Conservation (phyloP, 139 green algal species). For the Parachlorella kessleri region DNA sequence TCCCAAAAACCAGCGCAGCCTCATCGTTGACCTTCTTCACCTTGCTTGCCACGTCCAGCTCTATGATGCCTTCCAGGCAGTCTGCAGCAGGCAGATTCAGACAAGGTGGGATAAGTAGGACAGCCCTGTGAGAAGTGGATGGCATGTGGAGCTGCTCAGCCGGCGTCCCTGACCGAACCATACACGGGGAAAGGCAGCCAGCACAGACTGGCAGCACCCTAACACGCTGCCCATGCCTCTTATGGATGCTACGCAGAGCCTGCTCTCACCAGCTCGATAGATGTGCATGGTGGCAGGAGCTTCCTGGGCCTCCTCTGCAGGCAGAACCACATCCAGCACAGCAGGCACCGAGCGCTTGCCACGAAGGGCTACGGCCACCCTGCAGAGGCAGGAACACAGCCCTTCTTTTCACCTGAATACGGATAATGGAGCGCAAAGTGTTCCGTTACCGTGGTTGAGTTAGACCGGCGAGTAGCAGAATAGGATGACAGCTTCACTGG, state of each 20-base stretch:
- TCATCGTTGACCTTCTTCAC: constrained; percentile 5
- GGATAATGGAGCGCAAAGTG: not conserved
- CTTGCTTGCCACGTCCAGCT: not conserved
- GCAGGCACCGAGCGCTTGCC: constrained; percentile 12
- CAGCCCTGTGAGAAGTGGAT: not conserved
- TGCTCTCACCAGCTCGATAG: not conserved
- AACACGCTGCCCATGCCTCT: not conserved
- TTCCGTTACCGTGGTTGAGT: too few species aligned
- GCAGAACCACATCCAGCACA: not conserved
- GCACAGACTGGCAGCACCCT: not conserved
- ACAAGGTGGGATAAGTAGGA: not conserved
- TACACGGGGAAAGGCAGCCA: not conserved
- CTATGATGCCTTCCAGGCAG: constrained; percentile 6
- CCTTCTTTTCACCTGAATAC: not conserved
- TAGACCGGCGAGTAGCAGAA: too few species aligned
- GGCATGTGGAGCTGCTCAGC: not conserved
- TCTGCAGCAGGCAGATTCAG: not conserved
- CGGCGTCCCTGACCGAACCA: not conserved
- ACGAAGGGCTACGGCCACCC: not conserved
- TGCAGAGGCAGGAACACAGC: not conserved
- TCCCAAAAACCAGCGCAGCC: not conserved
- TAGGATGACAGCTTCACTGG: too few species aligned
- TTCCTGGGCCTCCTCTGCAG: not conserved
- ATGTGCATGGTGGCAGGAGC: not conserved
- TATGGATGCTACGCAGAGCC: not conserved